Evolutionary conservation across 2,329 filamentous ascomycete genomes (phyloP), one percentile per base, ranked within the genome.

Genomic region (Pyricularia grisea): DNA sequence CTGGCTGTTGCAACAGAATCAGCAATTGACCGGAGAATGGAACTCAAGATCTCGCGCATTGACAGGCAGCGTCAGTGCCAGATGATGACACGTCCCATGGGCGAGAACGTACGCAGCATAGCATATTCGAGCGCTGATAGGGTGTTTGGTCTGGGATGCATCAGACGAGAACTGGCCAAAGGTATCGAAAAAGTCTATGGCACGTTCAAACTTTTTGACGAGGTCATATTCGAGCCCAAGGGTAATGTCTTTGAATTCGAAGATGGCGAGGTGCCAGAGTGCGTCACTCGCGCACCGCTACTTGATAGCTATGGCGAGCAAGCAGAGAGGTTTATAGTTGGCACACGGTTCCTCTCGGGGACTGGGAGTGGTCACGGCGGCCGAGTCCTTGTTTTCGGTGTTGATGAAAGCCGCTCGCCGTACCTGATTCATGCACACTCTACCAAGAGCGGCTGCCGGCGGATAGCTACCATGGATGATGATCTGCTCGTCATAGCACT

Each of bases 21-120:
- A 20, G 25, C 20, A 25, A 20, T 63, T 12, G 60, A 63, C 14
- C 11, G 60, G 14, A 27, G 25, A 28, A 63, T 63, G 60, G 89
- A 94, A 70, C 81, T 99, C 30, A 92, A 91, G 73, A 90, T 99
- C 25, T 90, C 92, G 0, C 79, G 88, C 7, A 89, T 98, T 67
- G 95, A 98, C 74, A 90, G 88, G 17, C 90, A 97, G 76, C 85
- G 93, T 63, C 92, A 92, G 30, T 98, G 94, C 0, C 94, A 99
- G 75, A 91, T 98, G 14, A 92, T 92, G 72, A 88, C 92, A 0
- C 81, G 97, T 1, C 87, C 86, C 0, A 86, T 98, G 71, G 85
- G 89, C 14, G 91, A 97, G 77, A 97, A 93, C 1, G 91, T 97
- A 0, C 88, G 95, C 63, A 85, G 94, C 36, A 88, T 98, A 68